A percentile compares a stretch with the other conserved stretches of the same genome.
Evolutionary conservation across 768 basidiomycete species (phyloP).

Genomic region (Rhodosporidiobolus odoratus): DNA sequence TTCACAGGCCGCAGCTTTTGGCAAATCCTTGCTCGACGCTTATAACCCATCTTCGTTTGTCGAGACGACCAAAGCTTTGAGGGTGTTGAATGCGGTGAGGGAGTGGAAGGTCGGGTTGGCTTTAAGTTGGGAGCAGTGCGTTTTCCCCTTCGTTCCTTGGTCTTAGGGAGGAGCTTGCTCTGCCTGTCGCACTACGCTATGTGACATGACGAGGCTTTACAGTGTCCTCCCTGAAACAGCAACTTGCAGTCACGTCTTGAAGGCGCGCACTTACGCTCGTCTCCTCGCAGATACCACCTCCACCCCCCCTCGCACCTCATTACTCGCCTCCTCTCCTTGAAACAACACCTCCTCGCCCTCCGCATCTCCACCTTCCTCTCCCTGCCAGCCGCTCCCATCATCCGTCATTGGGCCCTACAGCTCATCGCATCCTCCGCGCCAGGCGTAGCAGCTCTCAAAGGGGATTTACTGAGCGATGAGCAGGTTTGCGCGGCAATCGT

Average conservation of each 20-base stretch:
- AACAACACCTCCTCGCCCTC: conserved; percentile 84
- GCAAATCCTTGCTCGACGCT: conserved; percentile 84
- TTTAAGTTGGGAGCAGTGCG: conserved; percentile 82
- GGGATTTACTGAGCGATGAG: conserved; percentile 53
- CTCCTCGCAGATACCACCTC: conserved; percentile 63
- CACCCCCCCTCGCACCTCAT: conserved; percentile 76
- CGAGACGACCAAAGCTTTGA: conserved; percentile 82
- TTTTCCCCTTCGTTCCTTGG: no score
- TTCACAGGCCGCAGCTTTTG: conserved; percentile 87
- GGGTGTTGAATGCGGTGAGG: conserved; percentile 87
- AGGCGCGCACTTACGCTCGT: no score
- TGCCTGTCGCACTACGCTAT: no score
- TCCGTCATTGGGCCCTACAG: conserved; percentile 92
- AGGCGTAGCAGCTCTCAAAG: conserved; percentile 46
- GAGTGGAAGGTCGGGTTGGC: conserved; percentile 90
- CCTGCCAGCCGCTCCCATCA: conserved; percentile 69
- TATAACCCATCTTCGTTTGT: conserved; percentile 90
- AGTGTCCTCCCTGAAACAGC: neutral
- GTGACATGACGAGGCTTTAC: no score
- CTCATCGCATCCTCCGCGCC: conserved; percentile 63
- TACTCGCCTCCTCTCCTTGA: conserved; percentile 73
- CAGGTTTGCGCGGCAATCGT: conserved; percentile 61
- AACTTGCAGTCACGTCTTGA: neutral
- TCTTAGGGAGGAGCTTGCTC: no score
- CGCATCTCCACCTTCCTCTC: conserved; percentile 78